These are phyloP conservation scores for Borealophlyctis nickersoniae DNA, from an alignment of 192 early-diverging fungal species.

Conservation along the genomic window DNA sequence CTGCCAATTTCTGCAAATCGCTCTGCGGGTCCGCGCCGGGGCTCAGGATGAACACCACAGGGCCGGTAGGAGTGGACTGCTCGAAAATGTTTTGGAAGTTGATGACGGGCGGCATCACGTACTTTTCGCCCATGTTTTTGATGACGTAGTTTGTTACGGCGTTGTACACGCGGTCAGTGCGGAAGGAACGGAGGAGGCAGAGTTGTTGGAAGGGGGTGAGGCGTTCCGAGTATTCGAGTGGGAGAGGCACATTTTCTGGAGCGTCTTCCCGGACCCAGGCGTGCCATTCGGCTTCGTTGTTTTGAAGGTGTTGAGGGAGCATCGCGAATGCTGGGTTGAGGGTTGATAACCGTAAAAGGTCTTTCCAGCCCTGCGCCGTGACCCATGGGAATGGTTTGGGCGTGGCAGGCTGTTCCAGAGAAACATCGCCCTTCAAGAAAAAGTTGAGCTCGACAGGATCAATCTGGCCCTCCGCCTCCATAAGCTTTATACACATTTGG, in stretches of 20 bases:
- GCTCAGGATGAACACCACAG: conserved; percentile 59
- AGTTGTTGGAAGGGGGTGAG: conserved; percentile 55
- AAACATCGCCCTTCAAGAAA: conserved; percentile 63
- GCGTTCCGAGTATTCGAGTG: conserved; percentile 50
- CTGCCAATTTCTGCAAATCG: conserved; percentile 60
- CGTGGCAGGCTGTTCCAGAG: conserved; percentile 48
- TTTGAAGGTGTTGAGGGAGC: conserved; percentile 38
- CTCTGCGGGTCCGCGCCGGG: conserved; percentile 65
- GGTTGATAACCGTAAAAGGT: conserved; percentile 44
- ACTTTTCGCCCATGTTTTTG: conserved; percentile 61
- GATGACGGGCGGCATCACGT: conserved; percentile 65
- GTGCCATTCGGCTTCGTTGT: conserved; percentile 47
- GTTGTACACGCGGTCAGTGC: conserved; percentile 59
- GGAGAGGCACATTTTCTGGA: conserved; percentile 49
- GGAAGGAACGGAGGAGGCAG: conserved; percentile 57
- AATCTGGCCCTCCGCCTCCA: conserved; percentile 54
- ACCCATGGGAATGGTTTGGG: conserved; percentile 55
- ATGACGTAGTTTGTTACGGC: conserved; percentile 63
- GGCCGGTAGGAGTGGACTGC: conserved; percentile 56
- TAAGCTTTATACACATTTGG: conserved; percentile 61
- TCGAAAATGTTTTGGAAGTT: conserved; percentile 66
- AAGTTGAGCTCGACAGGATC: conserved; percentile 55
- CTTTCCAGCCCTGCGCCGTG: conserved; percentile 59
- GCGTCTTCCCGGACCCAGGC: conserved; percentile 47
- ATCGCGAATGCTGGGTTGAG: conserved; percentile 45